Evolutionary conservation across 805 yeast genomes (phyloP).

Genomic region (Teunomyces barrocoloradensis): DNA sequence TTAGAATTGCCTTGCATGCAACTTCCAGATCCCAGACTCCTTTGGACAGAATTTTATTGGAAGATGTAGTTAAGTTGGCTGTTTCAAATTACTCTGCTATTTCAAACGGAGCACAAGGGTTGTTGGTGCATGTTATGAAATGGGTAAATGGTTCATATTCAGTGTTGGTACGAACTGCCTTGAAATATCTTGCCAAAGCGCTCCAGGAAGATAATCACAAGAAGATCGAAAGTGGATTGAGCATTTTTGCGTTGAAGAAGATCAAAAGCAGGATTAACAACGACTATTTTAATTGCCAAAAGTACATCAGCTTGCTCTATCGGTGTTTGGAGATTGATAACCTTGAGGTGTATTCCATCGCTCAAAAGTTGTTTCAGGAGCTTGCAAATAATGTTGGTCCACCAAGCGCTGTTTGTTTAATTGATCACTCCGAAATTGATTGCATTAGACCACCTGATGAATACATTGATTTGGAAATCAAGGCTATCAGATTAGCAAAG

Average conservation of each 20-base stretch:
- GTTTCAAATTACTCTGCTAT: conserved; percentile 70
- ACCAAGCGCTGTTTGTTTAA: conserved; percentile 45
- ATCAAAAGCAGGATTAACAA: conserved; percentile 56
- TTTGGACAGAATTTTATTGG: conserved; percentile 59
- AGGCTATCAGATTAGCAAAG: conserved; percentile 62
- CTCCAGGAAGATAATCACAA: conserved; percentile 42
- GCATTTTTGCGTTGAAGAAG: conserved; percentile 54
- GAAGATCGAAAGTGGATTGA: conserved; percentile 61
- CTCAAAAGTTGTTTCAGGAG: conserved; percentile 49
- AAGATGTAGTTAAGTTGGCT: conserved; percentile 62
- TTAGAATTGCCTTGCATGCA: conserved; percentile 67
- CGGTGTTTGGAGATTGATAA: conserved; percentile 58
- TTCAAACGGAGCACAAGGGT: conserved; percentile 65
- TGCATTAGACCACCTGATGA: conserved; percentile 62
- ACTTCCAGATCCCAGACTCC: conserved; percentile 70
- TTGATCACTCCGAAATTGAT: conserved; percentile 43
- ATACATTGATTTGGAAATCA: conserved; percentile 54
- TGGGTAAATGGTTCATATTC: conserved; percentile 66
- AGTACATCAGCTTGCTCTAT: conserved; percentile 48
- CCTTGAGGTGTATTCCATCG: conserved; percentile 49
- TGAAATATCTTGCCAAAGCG: conserved; percentile 50
- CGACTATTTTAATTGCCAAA: conserved; percentile 52
- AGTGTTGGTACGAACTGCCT: conserved; percentile 47
- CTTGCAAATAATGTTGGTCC: conserved; percentile 26
- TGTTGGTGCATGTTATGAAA: conserved; percentile 66